Percentiles rank a stretch among this genome's conserved stretches.
phyloP scores from a whole-genome alignment of 495 filamentous ascomycete genomes.

The Hypoxylon subgilvum region DNA sequence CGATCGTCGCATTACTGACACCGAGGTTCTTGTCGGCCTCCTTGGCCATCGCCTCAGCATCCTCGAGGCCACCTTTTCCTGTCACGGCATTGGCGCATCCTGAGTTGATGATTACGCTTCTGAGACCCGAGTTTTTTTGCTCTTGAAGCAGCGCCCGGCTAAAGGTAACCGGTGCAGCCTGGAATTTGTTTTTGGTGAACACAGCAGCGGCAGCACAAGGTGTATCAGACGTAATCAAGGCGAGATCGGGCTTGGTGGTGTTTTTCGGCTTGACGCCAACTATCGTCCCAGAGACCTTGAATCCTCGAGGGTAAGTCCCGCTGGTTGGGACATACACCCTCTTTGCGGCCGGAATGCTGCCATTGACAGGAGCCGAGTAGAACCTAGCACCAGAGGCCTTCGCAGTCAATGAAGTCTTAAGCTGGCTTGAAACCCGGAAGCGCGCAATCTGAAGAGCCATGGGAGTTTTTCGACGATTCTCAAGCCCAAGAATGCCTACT shows the following conservation, averaged over 20 bases:
- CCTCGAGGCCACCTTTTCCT: conserved; percentile 86
- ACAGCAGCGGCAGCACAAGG: conserved; percentile 94
- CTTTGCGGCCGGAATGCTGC: conserved; percentile 71
- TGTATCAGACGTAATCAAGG: conserved; percentile 82
- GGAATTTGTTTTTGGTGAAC: conserved; percentile 98
- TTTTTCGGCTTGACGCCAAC: conserved; percentile 94
- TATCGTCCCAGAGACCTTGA: conserved; percentile 82
- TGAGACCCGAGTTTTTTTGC: conserved; percentile 71
- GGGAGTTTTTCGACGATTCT: conserved; percentile 19
- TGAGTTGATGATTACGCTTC: conserved; percentile 88
- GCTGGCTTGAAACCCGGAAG: conserved; percentile 18
- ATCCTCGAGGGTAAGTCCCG: conserved; percentile 89
- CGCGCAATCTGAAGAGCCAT: conserved; percentile 28
- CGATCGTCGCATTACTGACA: conserved; percentile 71
- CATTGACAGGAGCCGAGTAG: conserved; percentile 68
- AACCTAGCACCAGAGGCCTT: conserved; percentile 35
- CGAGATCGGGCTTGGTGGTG: conserved; percentile 85
- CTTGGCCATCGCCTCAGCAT: conserved; percentile 82
- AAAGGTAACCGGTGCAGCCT: conserved; percentile 90
- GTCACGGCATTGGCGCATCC: conserved; percentile 98
- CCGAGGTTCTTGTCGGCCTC: conserved; percentile 75
- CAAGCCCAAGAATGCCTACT: conserved; percentile 19
- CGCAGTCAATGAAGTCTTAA: conserved; percentile 11
- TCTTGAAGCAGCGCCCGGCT: conserved; percentile 71
- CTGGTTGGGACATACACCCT: conserved; percentile 86